phyloP scores from a whole-genome alignment of 2,329 filamentous ascomycete species.

The Aspergillus texensis region DNA sequence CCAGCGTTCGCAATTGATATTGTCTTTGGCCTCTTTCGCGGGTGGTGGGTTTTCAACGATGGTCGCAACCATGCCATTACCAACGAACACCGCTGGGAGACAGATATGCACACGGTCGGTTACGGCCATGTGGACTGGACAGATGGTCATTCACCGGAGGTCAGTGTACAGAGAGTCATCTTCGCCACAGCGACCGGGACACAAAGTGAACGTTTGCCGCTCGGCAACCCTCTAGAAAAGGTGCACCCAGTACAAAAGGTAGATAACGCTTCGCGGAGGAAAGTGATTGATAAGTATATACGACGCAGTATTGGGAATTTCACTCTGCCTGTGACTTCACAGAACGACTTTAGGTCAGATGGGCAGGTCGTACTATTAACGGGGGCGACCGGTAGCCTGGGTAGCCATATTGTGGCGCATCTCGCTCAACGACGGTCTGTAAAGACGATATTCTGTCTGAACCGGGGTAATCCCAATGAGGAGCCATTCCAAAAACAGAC shows the following conservation, averaged over 20 bases:
- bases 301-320: conserved; percentile 27
- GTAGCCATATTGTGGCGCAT: conserved; percentile 44
- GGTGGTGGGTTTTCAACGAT: conserved; percentile 46
- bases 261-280: conserved; percentile 16
- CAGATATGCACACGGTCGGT: conserved; percentile 29
- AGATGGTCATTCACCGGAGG: conserved; percentile 30
- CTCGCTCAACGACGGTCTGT: conserved; percentile 34
- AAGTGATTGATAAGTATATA: conserved; percentile 27
- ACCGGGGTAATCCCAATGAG: conserved; percentile 37
- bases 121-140: conserved; percentile 40
- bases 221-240: conserved; percentile 3
- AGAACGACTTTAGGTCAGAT: neutral
- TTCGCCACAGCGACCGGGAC: conserved; percentile 26
- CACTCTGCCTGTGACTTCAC: neutral
- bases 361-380: conserved; percentile 43
- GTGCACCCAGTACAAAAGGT: neutral
- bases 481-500: conserved; percentile 38
- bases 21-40: conserved; percentile 39
- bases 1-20: conserved; percentile 34
- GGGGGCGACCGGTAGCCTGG: conserved; percentile 45
- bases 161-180: conserved; percentile 26
- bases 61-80: conserved; percentile 37
- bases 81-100: conserved; percentile 27
- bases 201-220: conserved; percentile 9
- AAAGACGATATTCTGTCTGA: conserved; percentile 49